A percentile compares a stretch with the other conserved stretches of the same genome.
phyloP scores from a whole-genome alignment of 164 flowering plant species.

The Taxillus chinensis region DNA sequence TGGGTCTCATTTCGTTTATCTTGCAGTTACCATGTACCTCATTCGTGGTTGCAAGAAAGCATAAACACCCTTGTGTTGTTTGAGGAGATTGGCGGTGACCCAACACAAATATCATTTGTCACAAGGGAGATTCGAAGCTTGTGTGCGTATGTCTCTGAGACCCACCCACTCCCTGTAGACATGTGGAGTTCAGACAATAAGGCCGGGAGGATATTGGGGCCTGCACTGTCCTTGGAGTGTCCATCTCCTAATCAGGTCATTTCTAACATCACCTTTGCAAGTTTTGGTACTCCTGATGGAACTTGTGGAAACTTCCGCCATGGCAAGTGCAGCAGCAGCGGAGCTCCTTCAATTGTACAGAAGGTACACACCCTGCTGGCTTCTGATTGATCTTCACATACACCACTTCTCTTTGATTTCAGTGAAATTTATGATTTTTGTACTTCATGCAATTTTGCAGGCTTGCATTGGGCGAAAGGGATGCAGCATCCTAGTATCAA shows the following conservation, averaged over 20 bases:
- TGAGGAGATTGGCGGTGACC: constrained; percentile 88
- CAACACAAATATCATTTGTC: constrained; percentile 53
- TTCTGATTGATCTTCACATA: neutral
- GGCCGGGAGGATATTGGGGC: constrained; percentile 27
- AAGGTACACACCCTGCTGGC: constrained; percentile 33
- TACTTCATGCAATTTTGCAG: constrained; percentile 25
- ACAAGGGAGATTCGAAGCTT: constrained; percentile 35
- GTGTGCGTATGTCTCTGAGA: constrained; percentile 63
- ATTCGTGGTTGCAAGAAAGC: constrained; percentile 67
- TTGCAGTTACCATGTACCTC: constrained; percentile 80
- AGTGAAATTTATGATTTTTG: neutral
- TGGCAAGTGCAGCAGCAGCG: constrained; percentile 56
- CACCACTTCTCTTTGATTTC: neutral
- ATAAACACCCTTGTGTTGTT: constrained; percentile 72
- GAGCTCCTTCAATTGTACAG: constrained; percentile 50
- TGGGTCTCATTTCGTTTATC: constrained; percentile 9
- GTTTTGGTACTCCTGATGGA: constrained; percentile 84
- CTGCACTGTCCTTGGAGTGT: constrained; percentile 56
- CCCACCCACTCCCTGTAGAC: constrained; percentile 69
- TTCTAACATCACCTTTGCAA: constrained; percentile 79
- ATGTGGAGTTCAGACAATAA: constrained; percentile 36
- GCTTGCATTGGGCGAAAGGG: constrained; percentile 73
- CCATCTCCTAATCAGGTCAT: constrained; percentile 56
- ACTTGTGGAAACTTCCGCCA: constrained; percentile 69
- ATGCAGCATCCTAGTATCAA: constrained; percentile 63